Base-by-base conservation (phyloP, 805 yeast genomes). In the Zygotorulaspora sp. region DNA sequence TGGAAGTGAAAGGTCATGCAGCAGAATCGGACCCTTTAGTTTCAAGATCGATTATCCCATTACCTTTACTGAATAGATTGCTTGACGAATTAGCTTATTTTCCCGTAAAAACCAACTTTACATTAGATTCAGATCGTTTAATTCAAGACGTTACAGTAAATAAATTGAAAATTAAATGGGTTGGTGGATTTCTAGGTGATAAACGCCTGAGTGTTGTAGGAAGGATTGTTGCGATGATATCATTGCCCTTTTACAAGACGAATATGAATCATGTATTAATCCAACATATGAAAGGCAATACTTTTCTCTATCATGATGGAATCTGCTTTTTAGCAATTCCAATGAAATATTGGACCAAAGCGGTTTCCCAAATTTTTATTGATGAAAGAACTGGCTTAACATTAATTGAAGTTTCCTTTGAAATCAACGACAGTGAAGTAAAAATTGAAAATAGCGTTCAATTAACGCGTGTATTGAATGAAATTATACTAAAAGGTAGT, bases 311-410 rank as follows among this genome's bases (percentile, higher is more conserved):
- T 34, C 70, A 71, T 43, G 48, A 65, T 5, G 66, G 53, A 2
- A 44, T 40, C 11, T 63, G 62, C 38, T 75, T 77, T 52, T 70
- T 73, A 5, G 60, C 65, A n/a, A 52, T 75, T 10, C 62, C 65
- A 4, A 49, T 72, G 48, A 51, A 52, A 7, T 66, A 65, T 5
- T 77, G 81, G 81, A 62, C 62, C 16, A 44, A 48, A n/a, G 64
- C 74, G 4, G 55, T 57, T 1, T 71, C 77, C 4, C 55, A 50
- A 25, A 62, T 55, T 9, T 15, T 49, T n/a, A 49, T 50, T 33
- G 43, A 45, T 29, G 40, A 43, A n/a, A 45, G 46, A 14, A 38
- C 50, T 18, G 41, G 40, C 43, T 38, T 48, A 22, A 53, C 53
- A 1, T 52, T 57, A 17, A 58, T 70, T 43, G 54, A 57, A 12